A percentile compares a stretch with the other conserved stretches of the same genome.
phyloP scores from a whole-genome alignment of 2,329 filamentous ascomycete genomes.

The Penicillium crustosum region DNA sequence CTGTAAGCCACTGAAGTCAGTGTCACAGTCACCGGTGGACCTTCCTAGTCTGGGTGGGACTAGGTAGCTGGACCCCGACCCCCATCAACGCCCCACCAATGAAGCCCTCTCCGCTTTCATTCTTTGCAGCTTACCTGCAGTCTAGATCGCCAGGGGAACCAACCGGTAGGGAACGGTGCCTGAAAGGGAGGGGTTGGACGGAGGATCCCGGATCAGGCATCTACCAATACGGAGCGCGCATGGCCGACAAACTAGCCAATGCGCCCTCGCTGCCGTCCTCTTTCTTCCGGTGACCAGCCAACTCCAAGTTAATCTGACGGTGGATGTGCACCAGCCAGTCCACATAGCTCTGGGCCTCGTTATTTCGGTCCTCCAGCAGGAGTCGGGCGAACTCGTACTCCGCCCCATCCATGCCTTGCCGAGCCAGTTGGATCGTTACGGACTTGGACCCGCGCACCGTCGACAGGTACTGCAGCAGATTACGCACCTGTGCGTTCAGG shows the following conservation, averaged over 20 bases:
- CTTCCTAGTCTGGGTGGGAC: background rate
- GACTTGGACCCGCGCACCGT: conserved; percentile 81
- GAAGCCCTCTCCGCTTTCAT: background rate
- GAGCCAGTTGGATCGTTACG: conserved; percentile 81
- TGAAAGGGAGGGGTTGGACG: background rate
- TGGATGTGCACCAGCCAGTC: conserved; percentile 98
- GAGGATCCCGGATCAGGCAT: background rate
- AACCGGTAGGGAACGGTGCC: background rate
- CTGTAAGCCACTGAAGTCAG: conserved; percentile 8
- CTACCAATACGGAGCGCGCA: conserved; percentile 50
- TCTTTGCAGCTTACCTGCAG: conserved; percentile 5
- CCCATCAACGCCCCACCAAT: conserved; percentile 3
- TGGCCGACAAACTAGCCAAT: conserved; percentile 46
- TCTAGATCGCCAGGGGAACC: conserved; percentile 7
- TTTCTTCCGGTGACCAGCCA: conserved; percentile 53
- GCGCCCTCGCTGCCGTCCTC: conserved; percentile 47
- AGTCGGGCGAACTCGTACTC: conserved; percentile 95
- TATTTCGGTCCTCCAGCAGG: conserved; percentile 91
- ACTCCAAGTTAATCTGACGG: conserved; percentile 85
- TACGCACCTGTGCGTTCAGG: conserved; percentile 90
- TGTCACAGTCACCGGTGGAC: background rate
- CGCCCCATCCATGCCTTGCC: conserved; percentile 89
- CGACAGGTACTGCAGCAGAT: conserved; percentile 84
- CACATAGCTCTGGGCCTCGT: conserved; percentile 96
- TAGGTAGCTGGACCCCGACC: background rate